Conservation (phyloP, 768 basidiomycete genomes). For the Mycena kentingensis region DNA sequence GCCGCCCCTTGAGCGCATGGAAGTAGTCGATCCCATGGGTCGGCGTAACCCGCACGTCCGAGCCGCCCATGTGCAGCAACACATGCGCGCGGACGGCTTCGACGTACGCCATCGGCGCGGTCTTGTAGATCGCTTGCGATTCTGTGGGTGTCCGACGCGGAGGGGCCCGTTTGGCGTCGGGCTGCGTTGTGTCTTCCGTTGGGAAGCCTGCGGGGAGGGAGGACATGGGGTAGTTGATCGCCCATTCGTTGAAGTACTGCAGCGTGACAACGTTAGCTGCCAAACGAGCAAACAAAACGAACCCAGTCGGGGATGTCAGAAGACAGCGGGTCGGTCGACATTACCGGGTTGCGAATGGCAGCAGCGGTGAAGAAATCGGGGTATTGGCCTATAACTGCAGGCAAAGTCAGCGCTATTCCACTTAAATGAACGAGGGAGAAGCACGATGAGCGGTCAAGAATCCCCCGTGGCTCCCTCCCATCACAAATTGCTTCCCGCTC, state of each 20-base stretch:
- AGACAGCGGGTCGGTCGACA: constrained; percentile 56
- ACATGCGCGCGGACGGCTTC: constrained; percentile 54
- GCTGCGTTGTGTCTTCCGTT: background rate
- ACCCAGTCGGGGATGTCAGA: constrained; percentile 75
- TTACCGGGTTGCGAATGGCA: constrained; percentile 70
- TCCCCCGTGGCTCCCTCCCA: constrained; percentile 74
- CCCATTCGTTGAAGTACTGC: constrained; percentile 46
- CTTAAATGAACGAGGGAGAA: constrained; percentile 26
- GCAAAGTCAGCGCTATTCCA: background rate
- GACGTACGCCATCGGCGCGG: constrained; percentile 60
- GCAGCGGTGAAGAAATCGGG: constrained; percentile 65
- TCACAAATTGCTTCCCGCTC: constrained; percentile 53
- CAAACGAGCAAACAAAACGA: background rate
- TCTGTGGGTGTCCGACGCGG: constrained; percentile 40
- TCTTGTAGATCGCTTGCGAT: constrained; percentile 45
- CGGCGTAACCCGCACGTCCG: constrained; percentile 64
- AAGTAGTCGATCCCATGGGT: constrained; percentile 65
- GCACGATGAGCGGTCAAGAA: constrained; percentile 61
- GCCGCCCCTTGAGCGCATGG: constrained; percentile 57
- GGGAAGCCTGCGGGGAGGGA: constrained; percentile 30
- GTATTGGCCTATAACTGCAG: constrained; percentile 60
- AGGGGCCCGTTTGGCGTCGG: constrained; percentile 1
- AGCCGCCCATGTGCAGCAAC: constrained; percentile 58
- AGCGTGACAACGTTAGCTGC: background rate
- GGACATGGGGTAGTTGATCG: constrained; percentile 43